A percentile compares a stretch with the other conserved stretches of the same genome.
Evolutionary conservation across 2,329 filamentous ascomycete genomes (phyloP).

Genomic region (Aspergillus neotritici): DNA sequence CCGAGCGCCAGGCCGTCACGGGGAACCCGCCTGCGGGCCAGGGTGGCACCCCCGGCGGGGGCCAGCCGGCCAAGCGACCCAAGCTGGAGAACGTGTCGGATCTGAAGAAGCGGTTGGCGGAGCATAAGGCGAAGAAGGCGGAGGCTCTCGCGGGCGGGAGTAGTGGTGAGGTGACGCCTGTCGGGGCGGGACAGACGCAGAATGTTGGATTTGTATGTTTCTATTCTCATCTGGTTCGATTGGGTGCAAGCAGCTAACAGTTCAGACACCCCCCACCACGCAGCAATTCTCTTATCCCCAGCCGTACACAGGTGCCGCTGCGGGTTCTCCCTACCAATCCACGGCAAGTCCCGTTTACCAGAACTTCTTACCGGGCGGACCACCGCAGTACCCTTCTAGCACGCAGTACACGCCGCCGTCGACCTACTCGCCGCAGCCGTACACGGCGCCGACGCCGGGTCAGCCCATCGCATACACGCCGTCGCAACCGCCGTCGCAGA

Average conservation of each 20-base stretch:
- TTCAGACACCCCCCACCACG: conserved; percentile 29
- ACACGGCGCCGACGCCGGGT: conserved; percentile 18
- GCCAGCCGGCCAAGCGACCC: conserved; percentile 54
- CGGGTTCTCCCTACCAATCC: conserved; percentile 39
- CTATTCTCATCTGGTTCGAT: not conserved
- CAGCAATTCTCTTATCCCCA: conserved; percentile 36
- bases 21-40: conserved; percentile 69
- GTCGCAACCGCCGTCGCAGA: conserved; percentile 31
- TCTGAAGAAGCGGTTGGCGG: conserved; percentile 72
- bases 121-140: conserved; percentile 63
- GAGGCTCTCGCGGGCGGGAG: conserved; percentile 53
- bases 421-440: conserved; percentile 29
- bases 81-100: conserved; percentile 71
- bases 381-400: conserved; percentile 29
- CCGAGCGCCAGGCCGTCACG: conserved; percentile 72
- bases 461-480: conserved; percentile 35
- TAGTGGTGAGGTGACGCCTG: conserved; percentile 55
- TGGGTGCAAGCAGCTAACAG: conserved; percentile 5
- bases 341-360: conserved; percentile 35
- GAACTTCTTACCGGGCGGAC: conserved; percentile 32
- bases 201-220: conserved; percentile 54
- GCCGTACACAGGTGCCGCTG: conserved; percentile 35
- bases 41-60: conserved; percentile 38
- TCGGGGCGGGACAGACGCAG: conserved; percentile 43
- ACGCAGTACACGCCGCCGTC: conserved; percentile 28